A percentile compares a stretch with the other conserved stretches of the same genome.
phyloP scores from a whole-genome alignment of 2,329 filamentous ascomycete genomes.

The Colletotrichum sp. region DNA sequence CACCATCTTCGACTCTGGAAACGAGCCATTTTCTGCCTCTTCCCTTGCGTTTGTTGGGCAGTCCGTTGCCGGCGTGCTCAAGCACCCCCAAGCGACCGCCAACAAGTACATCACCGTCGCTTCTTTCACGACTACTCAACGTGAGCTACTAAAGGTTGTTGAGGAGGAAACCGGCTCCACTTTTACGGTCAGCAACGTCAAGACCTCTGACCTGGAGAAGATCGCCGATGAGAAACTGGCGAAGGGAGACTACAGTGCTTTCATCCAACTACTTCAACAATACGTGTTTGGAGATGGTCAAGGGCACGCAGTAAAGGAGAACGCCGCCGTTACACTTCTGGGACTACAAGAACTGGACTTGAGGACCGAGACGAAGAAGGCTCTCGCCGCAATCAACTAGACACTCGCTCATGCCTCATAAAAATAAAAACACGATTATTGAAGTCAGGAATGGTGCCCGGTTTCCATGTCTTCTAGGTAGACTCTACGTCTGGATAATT shows the following conservation, averaged over 20 bases:
- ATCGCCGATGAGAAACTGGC: constrained; percentile 45
- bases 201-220: constrained; percentile 38
- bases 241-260: constrained; percentile 36
- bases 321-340: constrained; percentile 7
- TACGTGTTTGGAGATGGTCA: constrained; percentile 17
- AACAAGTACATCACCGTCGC: constrained; percentile 65
- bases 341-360: constrained; percentile 18
- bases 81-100: constrained; percentile 52
- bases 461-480: neutral
- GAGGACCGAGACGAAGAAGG: neutral
- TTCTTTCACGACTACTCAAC: constrained; percentile 63
- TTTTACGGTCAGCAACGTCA: constrained; percentile 49
- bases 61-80: constrained; percentile 56
- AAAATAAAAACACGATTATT: neutral
- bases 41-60: constrained; percentile 57
- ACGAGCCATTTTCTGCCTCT: constrained; percentile 54
- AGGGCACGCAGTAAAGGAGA: constrained; percentile 3
- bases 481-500: too few relatives aligned
- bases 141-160: constrained; percentile 56
- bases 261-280: constrained; percentile 8
- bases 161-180: constrained; percentile 58
- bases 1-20: constrained; percentile 61
- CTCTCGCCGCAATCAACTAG: neutral
- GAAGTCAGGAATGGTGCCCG: accelerated
- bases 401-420: neutral